Conservation (phyloP, 2,329 filamentous ascomycete species). For the Venturia asperata region DNA sequence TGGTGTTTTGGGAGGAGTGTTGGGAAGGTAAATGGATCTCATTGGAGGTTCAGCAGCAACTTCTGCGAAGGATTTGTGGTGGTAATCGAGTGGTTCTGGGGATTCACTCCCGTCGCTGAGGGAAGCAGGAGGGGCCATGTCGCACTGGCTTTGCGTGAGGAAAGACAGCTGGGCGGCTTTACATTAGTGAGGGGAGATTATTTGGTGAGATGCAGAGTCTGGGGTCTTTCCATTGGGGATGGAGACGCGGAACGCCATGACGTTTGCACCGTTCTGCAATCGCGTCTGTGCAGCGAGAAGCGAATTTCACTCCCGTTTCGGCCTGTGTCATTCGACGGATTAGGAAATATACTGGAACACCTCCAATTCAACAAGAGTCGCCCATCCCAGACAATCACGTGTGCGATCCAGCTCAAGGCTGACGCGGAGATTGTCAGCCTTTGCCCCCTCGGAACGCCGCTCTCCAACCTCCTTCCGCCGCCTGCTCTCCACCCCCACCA, state of each 20-base stretch:
- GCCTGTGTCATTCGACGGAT: background rate
- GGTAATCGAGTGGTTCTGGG: constrained; percentile 25
- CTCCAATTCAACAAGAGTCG: no score
- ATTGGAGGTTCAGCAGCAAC: constrained; percentile 25
- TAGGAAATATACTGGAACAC: background rate
- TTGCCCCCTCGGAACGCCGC: background rate
- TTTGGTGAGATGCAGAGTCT: background rate
- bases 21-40: constrained; percentile 2
- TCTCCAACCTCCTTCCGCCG: background rate
- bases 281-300: background rate
- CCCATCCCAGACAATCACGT: background rate
- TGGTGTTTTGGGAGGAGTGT: constrained; percentile 1
- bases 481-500: background rate
- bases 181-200: background rate
- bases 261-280: background rate
- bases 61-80: constrained; percentile 40
- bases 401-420: background rate
- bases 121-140: background rate
- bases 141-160: background rate
- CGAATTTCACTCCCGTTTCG: background rate
- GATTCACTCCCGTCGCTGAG: constrained; percentile 25
- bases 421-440: background rate
- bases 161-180: background rate
- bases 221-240: background rate
- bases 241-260: background rate